phyloP scores from a whole-genome alignment of 345 rosid species.

The Pseudoturritis turrita region DNA sequence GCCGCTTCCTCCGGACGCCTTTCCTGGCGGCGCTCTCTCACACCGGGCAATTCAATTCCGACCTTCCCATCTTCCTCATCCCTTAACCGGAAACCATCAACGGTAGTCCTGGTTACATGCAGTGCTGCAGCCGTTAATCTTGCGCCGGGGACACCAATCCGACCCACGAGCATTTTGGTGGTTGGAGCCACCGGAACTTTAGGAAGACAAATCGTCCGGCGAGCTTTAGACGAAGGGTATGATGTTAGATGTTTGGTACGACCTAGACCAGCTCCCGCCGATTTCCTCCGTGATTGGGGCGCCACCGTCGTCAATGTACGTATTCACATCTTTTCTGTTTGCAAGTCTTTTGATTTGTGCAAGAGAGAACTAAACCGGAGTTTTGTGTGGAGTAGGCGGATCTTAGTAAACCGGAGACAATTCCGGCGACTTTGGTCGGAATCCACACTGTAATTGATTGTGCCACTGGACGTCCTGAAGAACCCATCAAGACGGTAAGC shows the following conservation, averaged over 20 bases:
- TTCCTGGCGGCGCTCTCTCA: slow-evolving; percentile 39
- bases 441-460: slow-evolving; percentile 86
- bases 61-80: slow-evolving; percentile 11
- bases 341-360: background rate
- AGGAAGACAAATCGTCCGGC: slow-evolving; percentile 84
- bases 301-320: slow-evolving; percentile 89
- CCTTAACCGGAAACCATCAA: slow-evolving; percentile 12
- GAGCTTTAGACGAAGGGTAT: slow-evolving; percentile 91
- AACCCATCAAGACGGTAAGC: slow-evolving; percentile 82
- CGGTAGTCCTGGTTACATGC: slow-evolving; percentile 35
- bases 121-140: slow-evolving; percentile 48
- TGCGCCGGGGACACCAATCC: slow-evolving; percentile 76
- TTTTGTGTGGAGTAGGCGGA: slow-evolving; percentile 59
- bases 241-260: slow-evolving; percentile 90
- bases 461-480: slow-evolving; percentile 99
- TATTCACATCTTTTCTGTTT: background rate
- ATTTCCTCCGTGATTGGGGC: slow-evolving; percentile 96
- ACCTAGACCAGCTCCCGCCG: slow-evolving; percentile 93
- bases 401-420: slow-evolving; percentile 87
- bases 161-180: slow-evolving; percentile 77
- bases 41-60: slow-evolving; percentile 24
- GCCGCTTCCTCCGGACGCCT: slow-evolving; percentile 25
- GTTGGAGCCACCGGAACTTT: slow-evolving; percentile 90
- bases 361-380: background rate
- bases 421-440: slow-evolving; percentile 94